Evolutionary conservation across 345 rosid species (phyloP), one percentile per base, ranked within the genome.

Genomic region (Melastoma malabathricum): DNA sequence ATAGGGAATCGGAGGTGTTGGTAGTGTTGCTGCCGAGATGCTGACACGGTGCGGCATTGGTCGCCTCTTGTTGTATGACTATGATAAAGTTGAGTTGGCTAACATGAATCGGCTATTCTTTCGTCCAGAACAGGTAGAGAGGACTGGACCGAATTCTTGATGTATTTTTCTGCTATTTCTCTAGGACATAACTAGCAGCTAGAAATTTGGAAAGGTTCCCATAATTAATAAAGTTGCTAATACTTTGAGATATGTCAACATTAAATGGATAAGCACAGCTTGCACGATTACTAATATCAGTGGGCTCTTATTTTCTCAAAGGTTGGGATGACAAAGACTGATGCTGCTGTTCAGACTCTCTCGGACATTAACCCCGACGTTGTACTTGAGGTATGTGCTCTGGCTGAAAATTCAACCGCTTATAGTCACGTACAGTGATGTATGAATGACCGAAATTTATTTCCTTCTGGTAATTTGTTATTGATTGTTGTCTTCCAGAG

Each of bases 1-100:
- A 20, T 67, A 86, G 98, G 98, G 98, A 22, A 68, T 90, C 64
- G 98, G 98, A 60, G 98, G 98, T 50, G 95, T 86, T 54, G 98
- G 98, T 45, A 84, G 98, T 72, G 98, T 90, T 66, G 96, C 96
- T 2, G 96, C 98, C 67, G 98, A 90, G 71, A 90, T 90, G 98
- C 72, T 90, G 66, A 90, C 95, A 34, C 72, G 98, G 67, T 90
- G 98, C 73, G 98, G 98, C 54, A 79, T 86, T 44, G 98, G 98
- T 59, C 89, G 95, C 54, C 87, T 90, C 61, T 72, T 90, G 72
- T 73, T 90, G 75, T 90, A 90, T 65, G 98, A 90, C 63, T 84
- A 90, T 73, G 98, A 90, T 67, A 78, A 75, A 50, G 98, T 90
- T 55, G 98, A 90, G 71, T 71, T 86, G 65, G 98, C 96, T 59